Evolutionary conservation across 768 basidiomycete genomes (phyloP).

Genomic region (Agrocybe praecox): DNA sequence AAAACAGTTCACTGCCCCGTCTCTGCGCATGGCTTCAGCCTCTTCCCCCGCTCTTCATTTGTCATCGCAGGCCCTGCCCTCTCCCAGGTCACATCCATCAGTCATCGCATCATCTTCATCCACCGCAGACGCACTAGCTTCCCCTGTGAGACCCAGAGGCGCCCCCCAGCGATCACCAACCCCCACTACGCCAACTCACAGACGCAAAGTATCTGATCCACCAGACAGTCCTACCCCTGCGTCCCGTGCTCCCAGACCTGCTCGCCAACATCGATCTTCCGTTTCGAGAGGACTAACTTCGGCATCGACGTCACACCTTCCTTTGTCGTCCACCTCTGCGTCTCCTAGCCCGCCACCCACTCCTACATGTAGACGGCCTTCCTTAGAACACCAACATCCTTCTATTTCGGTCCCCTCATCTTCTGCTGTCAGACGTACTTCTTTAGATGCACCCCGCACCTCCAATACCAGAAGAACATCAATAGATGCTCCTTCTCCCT

Average conservation of each 20-base stretch:
- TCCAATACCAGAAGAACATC: constrained; percentile 37
- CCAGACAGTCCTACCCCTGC: constrained; percentile 8
- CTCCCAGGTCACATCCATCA: constrained; percentile 52
- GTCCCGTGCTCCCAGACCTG: constrained; percentile 2
- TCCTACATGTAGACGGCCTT: constrained; percentile 12
- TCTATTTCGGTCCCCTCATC: neutral
- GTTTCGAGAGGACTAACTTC: constrained; percentile 14
- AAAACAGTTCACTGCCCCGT: constrained; percentile 64
- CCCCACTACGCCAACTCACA: constrained; percentile 1
- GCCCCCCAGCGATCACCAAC: constrained; percentile 31
- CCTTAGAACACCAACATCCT: constrained; percentile 1
- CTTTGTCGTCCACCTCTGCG: constrained; percentile 11
- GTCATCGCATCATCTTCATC: constrained; percentile 51
- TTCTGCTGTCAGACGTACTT: neutral
- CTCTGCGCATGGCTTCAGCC: constrained; percentile 69
- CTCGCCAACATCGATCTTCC: too few species aligned
- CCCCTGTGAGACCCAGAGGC: constrained; percentile 40
- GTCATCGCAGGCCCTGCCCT: constrained; percentile 56
- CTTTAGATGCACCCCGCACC: constrained; percentile 4
- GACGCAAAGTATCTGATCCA: constrained; percentile 1
- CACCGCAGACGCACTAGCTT: constrained; percentile 43
- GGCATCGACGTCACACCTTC: constrained; percentile 18
- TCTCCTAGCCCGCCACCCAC: constrained; percentile 15
- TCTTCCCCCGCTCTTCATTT: constrained; percentile 76
- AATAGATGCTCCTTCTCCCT: constrained; percentile 26